Conservation (phyloP, 331 rosid genomes). For the Rosa hybrid region DNA sequence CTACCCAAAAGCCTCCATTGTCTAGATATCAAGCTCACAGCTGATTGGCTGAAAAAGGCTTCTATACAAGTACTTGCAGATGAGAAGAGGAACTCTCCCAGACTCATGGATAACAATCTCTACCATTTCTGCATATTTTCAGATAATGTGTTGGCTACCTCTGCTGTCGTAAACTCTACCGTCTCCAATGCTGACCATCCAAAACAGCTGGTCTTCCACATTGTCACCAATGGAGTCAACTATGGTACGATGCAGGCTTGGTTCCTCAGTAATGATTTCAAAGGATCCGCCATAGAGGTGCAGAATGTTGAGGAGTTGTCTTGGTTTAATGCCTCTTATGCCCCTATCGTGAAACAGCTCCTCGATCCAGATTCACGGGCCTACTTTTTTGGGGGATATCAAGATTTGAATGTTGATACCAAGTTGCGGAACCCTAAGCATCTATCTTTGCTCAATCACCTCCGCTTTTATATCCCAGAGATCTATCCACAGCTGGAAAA, state of each 20-base stretch:
- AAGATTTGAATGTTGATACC: constrained; percentile 59
- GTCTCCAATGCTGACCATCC: constrained; percentile 89
- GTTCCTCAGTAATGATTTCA: constrained; percentile 77
- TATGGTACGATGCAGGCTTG: constrained; percentile 86
- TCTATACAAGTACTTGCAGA: constrained; percentile 56
- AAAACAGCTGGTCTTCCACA: constrained; percentile 89
- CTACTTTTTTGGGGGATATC: constrained; percentile 65
- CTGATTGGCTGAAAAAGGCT: constrained; percentile 76
- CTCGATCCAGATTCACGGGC: constrained; percentile 52
- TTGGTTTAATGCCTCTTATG: constrained; percentile 85
- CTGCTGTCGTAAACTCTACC: constrained; percentile 90
- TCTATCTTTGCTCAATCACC: constrained; percentile 72
- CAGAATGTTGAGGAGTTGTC: constrained; percentile 76
- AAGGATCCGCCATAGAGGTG: constrained; percentile 87
- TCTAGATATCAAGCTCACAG: constrained; percentile 70
- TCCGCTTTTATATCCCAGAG: constrained; percentile 95
- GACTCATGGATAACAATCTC: constrained; percentile 79
- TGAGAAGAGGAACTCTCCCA: constrained; percentile 75
- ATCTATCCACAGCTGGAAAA: constrained; percentile 96
- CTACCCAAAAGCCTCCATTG: constrained; percentile 91
- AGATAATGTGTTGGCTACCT: constrained; percentile 79
- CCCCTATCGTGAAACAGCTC: constrained; percentile 70
- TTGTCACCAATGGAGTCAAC: constrained; percentile 78
- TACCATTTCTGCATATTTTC: constrained; percentile 98
- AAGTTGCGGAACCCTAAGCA: constrained; percentile 72